A percentile compares a stretch with the other conserved stretches of the same genome.
phyloP scores from a whole-genome alignment of 257 asterid species.

The Scutellaria baicalensis region DNA sequence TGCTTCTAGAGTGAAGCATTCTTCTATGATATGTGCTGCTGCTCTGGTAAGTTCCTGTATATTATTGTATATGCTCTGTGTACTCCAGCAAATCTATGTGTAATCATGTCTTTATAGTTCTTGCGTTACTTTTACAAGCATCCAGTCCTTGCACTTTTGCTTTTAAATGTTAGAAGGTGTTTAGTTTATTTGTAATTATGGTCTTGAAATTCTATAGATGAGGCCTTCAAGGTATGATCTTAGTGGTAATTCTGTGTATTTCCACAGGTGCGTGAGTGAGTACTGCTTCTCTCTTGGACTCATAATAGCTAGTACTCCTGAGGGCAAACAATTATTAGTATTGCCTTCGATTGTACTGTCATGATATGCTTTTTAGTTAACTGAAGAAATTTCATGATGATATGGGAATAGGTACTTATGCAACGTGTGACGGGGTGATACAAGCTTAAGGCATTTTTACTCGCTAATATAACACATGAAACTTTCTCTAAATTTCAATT shows the following conservation, averaged over 20 bases:
- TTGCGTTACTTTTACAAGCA: no score
- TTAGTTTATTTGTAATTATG: no score
- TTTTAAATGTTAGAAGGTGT: no score
- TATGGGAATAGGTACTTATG: background rate
- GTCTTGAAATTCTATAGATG: no score
- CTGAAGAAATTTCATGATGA: background rate
- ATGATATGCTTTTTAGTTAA: background rate
- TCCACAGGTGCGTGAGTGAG: no score
- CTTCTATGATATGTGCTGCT: conserved; percentile 49
- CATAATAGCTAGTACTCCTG: background rate
- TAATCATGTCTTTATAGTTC: background rate
- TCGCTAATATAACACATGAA: no score
- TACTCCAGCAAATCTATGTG: background rate
- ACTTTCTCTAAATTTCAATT: no score
- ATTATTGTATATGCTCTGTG: background rate
- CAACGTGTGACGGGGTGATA: background rate
- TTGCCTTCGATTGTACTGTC: background rate
- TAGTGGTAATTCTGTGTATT: no score
- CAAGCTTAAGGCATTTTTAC: background rate
- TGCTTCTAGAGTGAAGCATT: conserved; percentile 12
- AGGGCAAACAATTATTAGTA: background rate
- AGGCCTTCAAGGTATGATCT: no score
- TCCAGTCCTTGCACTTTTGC: no score
- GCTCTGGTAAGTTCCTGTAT: conserved; percentile 43
- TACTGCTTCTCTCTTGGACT: no score